Evolutionary conservation across 1,284 basidiomycete genomes (phyloP).

Genomic region (Polyporus tsugae): DNA sequence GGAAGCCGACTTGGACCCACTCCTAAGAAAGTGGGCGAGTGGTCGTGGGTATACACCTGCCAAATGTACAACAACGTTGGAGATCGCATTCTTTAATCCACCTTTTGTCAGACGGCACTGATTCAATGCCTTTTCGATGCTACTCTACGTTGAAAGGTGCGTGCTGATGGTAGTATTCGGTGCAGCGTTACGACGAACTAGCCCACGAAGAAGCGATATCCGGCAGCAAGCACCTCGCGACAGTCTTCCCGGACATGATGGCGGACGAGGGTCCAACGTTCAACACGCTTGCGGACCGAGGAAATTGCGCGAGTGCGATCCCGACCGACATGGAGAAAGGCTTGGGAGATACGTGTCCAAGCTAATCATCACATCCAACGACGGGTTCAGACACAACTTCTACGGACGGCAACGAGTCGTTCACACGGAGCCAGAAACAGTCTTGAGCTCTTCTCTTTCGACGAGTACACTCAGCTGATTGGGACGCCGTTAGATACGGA

Average conservation of each 20-base stretch:
- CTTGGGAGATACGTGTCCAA: background rate
- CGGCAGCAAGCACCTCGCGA: too few relatives aligned
- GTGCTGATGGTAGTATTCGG: background rate
- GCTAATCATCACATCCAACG: background rate
- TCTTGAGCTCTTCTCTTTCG: background rate
- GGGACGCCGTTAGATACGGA: background rate
- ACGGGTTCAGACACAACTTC: background rate
- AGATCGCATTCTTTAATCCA: background rate
- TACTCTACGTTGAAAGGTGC: background rate
- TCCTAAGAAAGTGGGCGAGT: conserved; percentile 42
- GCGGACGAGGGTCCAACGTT: too few relatives aligned
- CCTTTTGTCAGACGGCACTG: background rate
- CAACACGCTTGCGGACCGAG: too few relatives aligned
- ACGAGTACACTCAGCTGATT: background rate
- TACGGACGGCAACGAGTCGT: background rate
- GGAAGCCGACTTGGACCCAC: conserved; percentile 86
- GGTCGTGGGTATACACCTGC: background rate
- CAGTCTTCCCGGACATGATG: too few relatives aligned
- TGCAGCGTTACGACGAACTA: background rate
- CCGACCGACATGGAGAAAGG: too few relatives aligned
- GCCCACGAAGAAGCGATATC: too few relatives aligned
- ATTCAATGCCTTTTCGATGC: background rate
- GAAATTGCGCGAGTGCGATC: too few relatives aligned
- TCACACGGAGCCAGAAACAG: background rate
- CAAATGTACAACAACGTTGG: background rate